Conservation (phyloP, 2,329 filamentous ascomycete genomes). For the Alternaria burnsii region DNA sequence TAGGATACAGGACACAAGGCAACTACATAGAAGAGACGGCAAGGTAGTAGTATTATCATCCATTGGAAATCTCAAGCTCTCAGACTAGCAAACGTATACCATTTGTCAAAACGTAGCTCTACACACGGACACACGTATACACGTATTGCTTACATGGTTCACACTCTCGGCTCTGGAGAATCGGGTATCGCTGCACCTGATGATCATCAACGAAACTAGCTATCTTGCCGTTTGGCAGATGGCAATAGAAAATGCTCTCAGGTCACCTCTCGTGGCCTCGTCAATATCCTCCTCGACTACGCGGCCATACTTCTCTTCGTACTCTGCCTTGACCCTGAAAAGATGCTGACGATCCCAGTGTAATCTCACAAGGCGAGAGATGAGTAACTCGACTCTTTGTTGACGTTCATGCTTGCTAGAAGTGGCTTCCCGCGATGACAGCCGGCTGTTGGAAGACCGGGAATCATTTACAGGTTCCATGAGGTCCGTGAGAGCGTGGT, state of each 20-base stretch:
- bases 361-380: conserved; percentile 84
- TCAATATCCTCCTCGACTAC: conserved; percentile 80
- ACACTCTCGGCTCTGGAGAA: background rate
- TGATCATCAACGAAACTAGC: background rate
- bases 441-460: conserved; percentile 25
- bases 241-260: conserved; percentile 77
- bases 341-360: conserved; percentile 93
- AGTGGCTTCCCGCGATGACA: conserved; percentile 32
- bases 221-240: conserved; percentile 55
- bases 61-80: background rate
- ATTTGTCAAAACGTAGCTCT: background rate
- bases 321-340: conserved; percentile 79
- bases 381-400: conserved; percentile 83
- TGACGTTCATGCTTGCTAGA: conserved; percentile 53
- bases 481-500: conserved; percentile 79
- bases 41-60: background rate
- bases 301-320: conserved; percentile 76
- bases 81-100: background rate
- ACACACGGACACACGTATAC: background rate
- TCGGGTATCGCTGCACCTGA: background rate
- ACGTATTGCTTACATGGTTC: background rate
- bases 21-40: background rate
- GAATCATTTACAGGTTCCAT: conserved; percentile 47
- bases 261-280: conserved; percentile 78
- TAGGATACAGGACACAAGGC: background rate